Evolutionary conservation across 495 filamentous ascomycete species (phyloP), one percentile per base, ranked within the genome.

Genomic region (Penicillium malachiteum): DNA sequence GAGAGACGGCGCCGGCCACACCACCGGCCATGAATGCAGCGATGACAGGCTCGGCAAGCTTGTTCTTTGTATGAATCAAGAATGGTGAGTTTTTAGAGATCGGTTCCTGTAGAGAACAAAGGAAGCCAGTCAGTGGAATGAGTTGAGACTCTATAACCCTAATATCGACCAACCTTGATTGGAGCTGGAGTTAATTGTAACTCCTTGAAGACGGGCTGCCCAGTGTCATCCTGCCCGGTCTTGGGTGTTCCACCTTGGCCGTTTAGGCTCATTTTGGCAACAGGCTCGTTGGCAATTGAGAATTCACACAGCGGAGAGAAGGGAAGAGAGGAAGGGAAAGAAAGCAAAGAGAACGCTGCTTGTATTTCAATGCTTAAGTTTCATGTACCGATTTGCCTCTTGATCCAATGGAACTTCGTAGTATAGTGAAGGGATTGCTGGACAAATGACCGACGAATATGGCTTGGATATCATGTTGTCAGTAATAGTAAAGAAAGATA

Each of bases 21-120:
- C 94, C 94, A 48, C 94, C 94, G n/a, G 91, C 95, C 65, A 95
- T 84, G 61, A 98, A 98, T 46, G 95, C 91, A 17, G 94, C 92
- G 13, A 89, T 74, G 34, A 97, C 85, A 13, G 93, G 92, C 60
- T 96, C 72, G 8, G 74, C 61, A 13, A 76, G 42, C n/a, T 54
- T 70, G 11, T 51, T 60, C 55, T 47, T 71, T 14, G 61, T 55
- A 48, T 47, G 55, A 38, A 45, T 35, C 17, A 65, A 9, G 1
- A 70, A 30, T 26, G 68, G 55, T 1, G 64, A 55, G 16, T 45
- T 37, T 21, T 39, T 37, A 13, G 50, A 21, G 32, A 45, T 46
- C 9, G 60, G 43, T 14, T 52, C 54, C 60, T 63, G 55, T 26
- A 5, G 8, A 18, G 11, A 18, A 21, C 30, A 9, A 3, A 16